Percentiles rank a stretch among this genome's conserved stretches.
These are phyloP conservation scores for Bonia amplexicaulis DNA, from an alignment of 176 grass and related monocot species.

Conservation along the genomic window DNA sequence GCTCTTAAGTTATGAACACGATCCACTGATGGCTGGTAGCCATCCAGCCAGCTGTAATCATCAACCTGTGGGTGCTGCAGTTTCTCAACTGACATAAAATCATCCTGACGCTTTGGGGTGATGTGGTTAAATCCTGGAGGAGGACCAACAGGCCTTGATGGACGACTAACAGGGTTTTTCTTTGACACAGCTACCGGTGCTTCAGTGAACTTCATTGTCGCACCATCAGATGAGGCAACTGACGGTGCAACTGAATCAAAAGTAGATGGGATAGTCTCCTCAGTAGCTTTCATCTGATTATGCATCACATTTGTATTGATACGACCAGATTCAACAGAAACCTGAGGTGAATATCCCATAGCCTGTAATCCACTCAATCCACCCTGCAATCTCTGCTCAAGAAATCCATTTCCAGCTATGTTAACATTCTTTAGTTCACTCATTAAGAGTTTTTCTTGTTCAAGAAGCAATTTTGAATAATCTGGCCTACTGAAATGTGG, in stretches of 20 bases:
- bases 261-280: conserved; percentile 39
- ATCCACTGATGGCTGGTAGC: conserved; percentile 38
- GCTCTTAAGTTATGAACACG: conserved; percentile 30
- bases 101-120: conserved; percentile 52
- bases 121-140: conserved; percentile 76
- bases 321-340: conserved; percentile 33
- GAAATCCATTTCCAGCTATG: conserved; percentile 51
- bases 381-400: conserved; percentile 46
- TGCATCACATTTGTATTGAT: conserved; percentile 11
- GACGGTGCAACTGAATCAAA: conserved; percentile 49
- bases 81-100: conserved; percentile 34
- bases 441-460: conserved; percentile 47
- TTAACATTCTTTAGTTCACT: conserved; percentile 51
- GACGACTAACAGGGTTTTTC: conserved; percentile 80
- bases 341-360: conserved; percentile 23
- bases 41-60: conserved; percentile 76
- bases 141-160: conserved; percentile 64
- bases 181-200: conserved; percentile 34
- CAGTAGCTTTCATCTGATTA: conserved; percentile 39
- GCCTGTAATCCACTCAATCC: conserved; percentile 42
- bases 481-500: conserved; percentile 24
- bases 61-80: conserved; percentile 41
- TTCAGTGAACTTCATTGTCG: conserved; percentile 35
- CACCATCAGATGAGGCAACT: conserved; percentile 34
- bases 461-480: conserved; percentile 39